Percentiles rank a stretch among this genome's conserved stretches.
phyloP scores from a whole-genome alignment of 2,329 filamentous ascomycete species.

The Aspergillus quadricinctus region DNA sequence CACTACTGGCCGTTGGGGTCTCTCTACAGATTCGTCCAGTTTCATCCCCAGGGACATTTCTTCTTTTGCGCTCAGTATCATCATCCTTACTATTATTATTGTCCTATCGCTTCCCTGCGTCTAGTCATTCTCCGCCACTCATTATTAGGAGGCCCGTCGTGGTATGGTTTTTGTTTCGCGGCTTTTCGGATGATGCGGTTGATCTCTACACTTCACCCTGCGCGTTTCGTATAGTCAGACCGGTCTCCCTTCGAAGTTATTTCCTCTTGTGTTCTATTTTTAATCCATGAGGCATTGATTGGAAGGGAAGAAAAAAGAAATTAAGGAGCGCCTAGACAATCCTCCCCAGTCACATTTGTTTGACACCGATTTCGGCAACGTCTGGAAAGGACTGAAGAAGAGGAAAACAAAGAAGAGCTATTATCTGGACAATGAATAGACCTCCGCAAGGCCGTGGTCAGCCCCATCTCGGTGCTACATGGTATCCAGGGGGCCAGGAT shows the following conservation, averaged over 20 bases:
- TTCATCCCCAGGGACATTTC: neutral
- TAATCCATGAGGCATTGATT: neutral
- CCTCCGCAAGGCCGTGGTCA: conserved; percentile 37
- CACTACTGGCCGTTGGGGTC: neutral
- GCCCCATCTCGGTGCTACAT: conserved; percentile 55
- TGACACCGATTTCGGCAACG: neutral
- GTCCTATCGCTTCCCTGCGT: conserved; percentile 3
- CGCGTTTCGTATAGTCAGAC: neutral
- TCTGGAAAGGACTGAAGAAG: neutral
- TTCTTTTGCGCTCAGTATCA: conserved; percentile 1
- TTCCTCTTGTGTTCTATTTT: neutral
- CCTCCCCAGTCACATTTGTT: neutral
- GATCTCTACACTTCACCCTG: neutral
- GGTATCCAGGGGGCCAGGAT: conserved; percentile 63
- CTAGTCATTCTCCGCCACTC: neutral
- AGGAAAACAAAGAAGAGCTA: neutral
- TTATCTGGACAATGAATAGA: conserved; percentile 29
- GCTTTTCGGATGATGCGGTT: neutral
- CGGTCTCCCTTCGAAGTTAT: neutral
- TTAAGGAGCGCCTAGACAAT: neutral
- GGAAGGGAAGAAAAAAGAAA: neutral
- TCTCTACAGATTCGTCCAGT: neutral
- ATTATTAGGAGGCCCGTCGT: neutral
- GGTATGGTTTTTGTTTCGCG: neutral
- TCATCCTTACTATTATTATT: conserved; percentile 1